Conservation (phyloP, 2,329 filamentous ascomycete genomes). For the Arthrobotrys conoides region DNA sequence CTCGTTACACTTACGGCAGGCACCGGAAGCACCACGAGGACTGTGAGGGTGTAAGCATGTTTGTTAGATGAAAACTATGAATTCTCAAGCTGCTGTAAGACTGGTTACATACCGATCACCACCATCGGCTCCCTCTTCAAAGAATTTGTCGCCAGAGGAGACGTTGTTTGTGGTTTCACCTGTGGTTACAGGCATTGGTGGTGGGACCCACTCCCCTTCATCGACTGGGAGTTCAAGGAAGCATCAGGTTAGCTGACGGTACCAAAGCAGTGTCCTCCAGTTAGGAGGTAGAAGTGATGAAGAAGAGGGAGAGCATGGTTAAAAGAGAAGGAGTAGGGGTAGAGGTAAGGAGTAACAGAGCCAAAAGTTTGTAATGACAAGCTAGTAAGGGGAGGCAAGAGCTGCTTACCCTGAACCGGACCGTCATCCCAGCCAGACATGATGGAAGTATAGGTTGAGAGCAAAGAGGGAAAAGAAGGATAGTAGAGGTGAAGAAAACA, state of each 20-base stretch:
- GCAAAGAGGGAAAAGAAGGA: constrained; percentile 1
- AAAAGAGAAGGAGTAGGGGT: neutral
- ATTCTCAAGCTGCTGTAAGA: neutral
- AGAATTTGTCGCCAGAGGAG: constrained; percentile 38
- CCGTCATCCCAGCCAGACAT: constrained; percentile 20
- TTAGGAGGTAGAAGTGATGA: neutral
- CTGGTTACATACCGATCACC: constrained; percentile 41
- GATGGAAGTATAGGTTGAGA: neutral
- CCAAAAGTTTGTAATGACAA: neutral
- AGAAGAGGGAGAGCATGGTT: neutral
- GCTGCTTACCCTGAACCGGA: constrained; percentile 9
- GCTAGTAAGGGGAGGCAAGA: neutral
- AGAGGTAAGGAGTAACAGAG: neutral
- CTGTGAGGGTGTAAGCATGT: neutral
- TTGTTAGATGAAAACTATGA: neutral
- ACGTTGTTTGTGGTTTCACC: constrained; percentile 23
- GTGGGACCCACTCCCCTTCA: constrained; percentile 31
- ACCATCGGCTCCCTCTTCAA: constrained; percentile 51
- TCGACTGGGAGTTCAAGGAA: constrained; percentile 3
- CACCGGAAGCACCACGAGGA: constrained; percentile 23
- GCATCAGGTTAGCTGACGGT: neutral
- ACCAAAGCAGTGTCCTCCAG: neutral
- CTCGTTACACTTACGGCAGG: constrained; percentile 75
- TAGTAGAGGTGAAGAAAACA: constrained; percentile 11
- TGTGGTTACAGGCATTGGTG: constrained; percentile 30